Evolutionary conservation across 148 eudicot species (phyloP).

Genomic region (Suaeda aralocaspica): DNA sequence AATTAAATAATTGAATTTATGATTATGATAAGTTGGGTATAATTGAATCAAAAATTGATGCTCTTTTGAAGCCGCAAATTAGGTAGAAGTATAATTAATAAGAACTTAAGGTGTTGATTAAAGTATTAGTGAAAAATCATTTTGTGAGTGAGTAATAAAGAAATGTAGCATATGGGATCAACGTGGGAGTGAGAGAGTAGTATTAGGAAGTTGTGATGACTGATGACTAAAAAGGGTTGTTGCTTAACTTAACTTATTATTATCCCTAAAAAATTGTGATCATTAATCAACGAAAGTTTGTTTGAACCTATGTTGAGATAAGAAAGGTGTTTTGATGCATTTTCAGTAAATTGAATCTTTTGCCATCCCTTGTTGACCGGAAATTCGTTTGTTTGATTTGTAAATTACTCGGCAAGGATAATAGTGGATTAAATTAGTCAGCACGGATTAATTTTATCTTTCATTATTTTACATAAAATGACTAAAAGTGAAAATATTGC

Average conservation of each 20-base stretch:
- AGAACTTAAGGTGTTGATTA: not conserved
- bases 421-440: too few relatives aligned
- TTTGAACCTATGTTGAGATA: not conserved
- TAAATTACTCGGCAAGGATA: too few relatives aligned
- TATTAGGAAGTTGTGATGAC: conserved; percentile 15
- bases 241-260: conserved; percentile 19
- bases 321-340: not conserved
- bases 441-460: too few relatives aligned
- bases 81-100: conserved; percentile 7
- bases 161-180: conserved; percentile 22
- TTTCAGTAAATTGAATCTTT: conserved; percentile 12
- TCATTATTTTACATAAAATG: too few relatives aligned
- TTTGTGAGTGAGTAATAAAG: too few relatives aligned
- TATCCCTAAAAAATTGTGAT: not conserved
- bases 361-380: too few relatives aligned
- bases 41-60: not conserved
- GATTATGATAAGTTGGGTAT: too few relatives aligned
- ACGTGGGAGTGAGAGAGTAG: conserved; percentile 34
- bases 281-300: conserved; percentile 10
- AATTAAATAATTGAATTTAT: too few relatives aligned
- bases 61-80: conserved; percentile 5
- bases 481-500: too few relatives aligned
- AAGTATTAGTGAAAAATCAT: conserved; percentile 2
- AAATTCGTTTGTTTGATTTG: too few relatives aligned
- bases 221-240: conserved; percentile 14